phyloP scores from a whole-genome alignment of 345 rosid species.

The Nasturtium officinale region DNA sequence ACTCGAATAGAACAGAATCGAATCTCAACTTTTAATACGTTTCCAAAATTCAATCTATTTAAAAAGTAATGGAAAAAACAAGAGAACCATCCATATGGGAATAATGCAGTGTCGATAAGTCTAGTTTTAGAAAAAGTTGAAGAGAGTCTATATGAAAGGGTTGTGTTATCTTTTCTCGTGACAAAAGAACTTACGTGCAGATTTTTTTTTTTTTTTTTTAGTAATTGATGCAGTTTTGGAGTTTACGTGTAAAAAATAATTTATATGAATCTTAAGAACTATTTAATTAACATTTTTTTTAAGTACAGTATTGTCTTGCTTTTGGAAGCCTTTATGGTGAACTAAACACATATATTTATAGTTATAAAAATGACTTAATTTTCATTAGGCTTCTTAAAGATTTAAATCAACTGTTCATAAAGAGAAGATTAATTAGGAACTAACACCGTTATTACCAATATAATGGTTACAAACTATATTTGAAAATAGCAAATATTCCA shows the following conservation, averaged over 20 bases:
- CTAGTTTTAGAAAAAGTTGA: constrained; percentile 15
- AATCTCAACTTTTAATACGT: constrained; percentile 15
- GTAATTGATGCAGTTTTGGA: neutral
- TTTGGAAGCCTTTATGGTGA: neutral
- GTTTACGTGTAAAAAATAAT: neutral
- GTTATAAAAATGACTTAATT: neutral
- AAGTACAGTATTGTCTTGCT: neutral
- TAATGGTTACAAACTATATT: neutral
- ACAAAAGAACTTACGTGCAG: constrained; percentile 8
- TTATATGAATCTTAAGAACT: neutral
- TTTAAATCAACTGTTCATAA: neutral
- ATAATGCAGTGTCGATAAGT: constrained; percentile 35
- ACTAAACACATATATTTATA: neutral
- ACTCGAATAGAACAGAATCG: constrained; percentile 36
- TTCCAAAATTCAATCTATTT: neutral
- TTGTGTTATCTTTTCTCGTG: neutral
- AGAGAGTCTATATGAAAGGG: neutral
- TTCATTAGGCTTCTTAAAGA: neutral
- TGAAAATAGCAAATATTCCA: neutral
- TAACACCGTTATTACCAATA: neutral
- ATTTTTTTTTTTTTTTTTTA: neutral
- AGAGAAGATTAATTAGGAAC: neutral
- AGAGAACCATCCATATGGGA: constrained; percentile 41
- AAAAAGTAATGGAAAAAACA: constrained; percentile 8
- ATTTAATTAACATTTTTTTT: neutral